Evolutionary conservation across 768 basidiomycete genomes (phyloP).

Genomic region (Amanita inopinata): DNA sequence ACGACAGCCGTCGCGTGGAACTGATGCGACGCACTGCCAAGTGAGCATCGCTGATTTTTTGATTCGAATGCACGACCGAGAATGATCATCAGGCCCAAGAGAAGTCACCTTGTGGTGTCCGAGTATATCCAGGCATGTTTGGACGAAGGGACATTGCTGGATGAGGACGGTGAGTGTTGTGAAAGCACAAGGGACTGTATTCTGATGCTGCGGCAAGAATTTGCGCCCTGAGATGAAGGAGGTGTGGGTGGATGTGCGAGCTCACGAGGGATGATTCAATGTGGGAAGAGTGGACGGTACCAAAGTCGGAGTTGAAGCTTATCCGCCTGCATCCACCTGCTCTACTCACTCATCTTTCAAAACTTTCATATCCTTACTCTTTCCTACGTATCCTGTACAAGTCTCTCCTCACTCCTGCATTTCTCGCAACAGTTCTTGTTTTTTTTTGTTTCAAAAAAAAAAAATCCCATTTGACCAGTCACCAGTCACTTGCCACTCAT

Average conservation of each 20-base stretch:
- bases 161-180: constrained; percentile 65
- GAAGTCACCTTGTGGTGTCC: constrained; percentile 65
- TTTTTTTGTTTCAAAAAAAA: constrained; percentile 10
- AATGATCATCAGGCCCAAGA: constrained; percentile 54
- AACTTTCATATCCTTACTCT: constrained; percentile 9
- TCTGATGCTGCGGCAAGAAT: constrained; percentile 14
- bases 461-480: no score
- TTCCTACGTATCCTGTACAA: constrained; percentile 8
- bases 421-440: no score
- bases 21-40: constrained; percentile 63
- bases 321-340: constrained; percentile 11
- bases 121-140: constrained; percentile 73
- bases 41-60: constrained; percentile 37
- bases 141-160: constrained; percentile 74
- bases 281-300: constrained; percentile 2
- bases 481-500: no score
- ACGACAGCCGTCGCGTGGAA: constrained; percentile 60
- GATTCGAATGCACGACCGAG: constrained; percentile 9
- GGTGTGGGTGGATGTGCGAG: not conserved
- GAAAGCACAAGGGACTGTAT: not conserved
- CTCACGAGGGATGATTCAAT: constrained; percentile 2
- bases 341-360: constrained; percentile 9
- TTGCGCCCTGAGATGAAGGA: constrained; percentile 14
- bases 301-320: constrained; percentile 9
- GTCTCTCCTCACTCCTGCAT: not conserved